Evolutionary conservation across 2,329 filamentous ascomycete species (phyloP), one percentile per base, ranked within the genome.

Genomic region (Ascocoryne sarcoides): DNA sequence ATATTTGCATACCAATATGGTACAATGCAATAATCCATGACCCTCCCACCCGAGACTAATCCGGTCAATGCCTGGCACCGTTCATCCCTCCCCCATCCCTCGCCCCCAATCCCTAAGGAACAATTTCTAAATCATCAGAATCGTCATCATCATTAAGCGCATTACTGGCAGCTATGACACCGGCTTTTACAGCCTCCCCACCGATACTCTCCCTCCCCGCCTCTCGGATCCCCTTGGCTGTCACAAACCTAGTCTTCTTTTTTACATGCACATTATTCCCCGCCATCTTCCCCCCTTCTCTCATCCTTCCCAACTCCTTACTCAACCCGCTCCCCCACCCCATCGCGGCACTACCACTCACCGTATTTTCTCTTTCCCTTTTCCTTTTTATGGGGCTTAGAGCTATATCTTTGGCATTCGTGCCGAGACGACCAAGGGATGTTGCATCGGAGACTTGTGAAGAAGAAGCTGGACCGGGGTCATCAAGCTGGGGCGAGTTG

Each of bases 241-340:
- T 86, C 30, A 88, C 73, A 56, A 89, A 88, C n/a, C 83, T 70
- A 37, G 83, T 88, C 69, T 85, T 86, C 63, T 86, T 82, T 50
- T 74, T 69, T 21, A 76, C 70, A 2, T 37, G 43, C 0, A 47
- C 49, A 16, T 52, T 45, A 1, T 38, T 29, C 4, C 37, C 34
- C 32, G 30, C 29, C 7, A 76, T 53, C 48, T 65, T 71, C 58
- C 77, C 73, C 2, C 76, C 76, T 3, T 76, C 69, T 55, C 72
- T 77, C 77, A 82, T 80, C 46, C 69, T 66, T 3, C 69, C 60
- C 18, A 82, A 63, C 60, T 80, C 79, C 30, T 70, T 67, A 43
- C 62, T 66, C 5, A 81, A 59, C 23, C 60, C 62, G 7, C 65
- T 64, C 31, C 77, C 77, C 77, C 77, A 82, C 29, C 77, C 77